Percentiles rank a stretch among this genome's conserved stretches.
Evolutionary conservation across 2,329 filamentous ascomycete species (phyloP).

Genomic region (Ceratocystis eucalypticola): DNA sequence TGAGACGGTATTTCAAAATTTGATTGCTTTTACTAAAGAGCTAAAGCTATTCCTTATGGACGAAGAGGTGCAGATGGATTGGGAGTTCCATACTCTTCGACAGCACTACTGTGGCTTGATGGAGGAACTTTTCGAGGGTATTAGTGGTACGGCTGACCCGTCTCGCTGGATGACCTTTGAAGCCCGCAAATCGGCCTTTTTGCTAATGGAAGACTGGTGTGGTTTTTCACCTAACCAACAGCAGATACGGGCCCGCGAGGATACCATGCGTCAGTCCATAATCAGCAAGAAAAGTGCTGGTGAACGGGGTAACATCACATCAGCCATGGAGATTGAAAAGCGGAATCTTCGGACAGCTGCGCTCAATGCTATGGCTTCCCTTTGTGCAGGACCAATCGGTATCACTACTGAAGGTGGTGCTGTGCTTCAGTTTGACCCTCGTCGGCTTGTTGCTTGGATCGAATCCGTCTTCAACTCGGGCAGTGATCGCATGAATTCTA

Average conservation of each 20-base stretch:
- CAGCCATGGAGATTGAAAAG: conserved; percentile 94
- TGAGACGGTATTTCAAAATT: conserved; percentile 79
- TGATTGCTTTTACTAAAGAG: conserved; percentile 82
- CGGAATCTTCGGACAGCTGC: conserved; percentile 80
- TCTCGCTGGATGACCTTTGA: conserved; percentile 97
- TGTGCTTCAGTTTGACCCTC: conserved; percentile 81
- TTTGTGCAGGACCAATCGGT: conserved; percentile 75
- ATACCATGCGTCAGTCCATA: conserved; percentile 73
- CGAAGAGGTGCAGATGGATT: conserved; percentile 83
- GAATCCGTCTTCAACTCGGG: conserved; percentile 85
- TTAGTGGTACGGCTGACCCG: conserved; percentile 72
- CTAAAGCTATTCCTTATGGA: conserved; percentile 91
- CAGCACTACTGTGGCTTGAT: conserved; percentile 90
- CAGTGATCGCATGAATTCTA: conserved; percentile 83
- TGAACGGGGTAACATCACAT: conserved; percentile 65
- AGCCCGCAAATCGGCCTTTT: conserved; percentile 84
- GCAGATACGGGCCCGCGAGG: conserved; percentile 69
- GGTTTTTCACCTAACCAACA: conserved; percentile 85
- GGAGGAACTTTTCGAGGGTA: conserved; percentile 83
- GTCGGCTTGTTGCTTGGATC: conserved; percentile 88
- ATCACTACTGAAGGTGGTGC: conserved; percentile 79
- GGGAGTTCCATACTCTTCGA: conserved; percentile 81
- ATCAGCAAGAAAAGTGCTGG: conserved; percentile 65
- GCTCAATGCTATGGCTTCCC: conserved; percentile 84
- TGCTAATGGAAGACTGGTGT: conserved; percentile 98